phyloP scores from a whole-genome alignment of 805 yeast genomes.

The Ogataea pini region DNA sequence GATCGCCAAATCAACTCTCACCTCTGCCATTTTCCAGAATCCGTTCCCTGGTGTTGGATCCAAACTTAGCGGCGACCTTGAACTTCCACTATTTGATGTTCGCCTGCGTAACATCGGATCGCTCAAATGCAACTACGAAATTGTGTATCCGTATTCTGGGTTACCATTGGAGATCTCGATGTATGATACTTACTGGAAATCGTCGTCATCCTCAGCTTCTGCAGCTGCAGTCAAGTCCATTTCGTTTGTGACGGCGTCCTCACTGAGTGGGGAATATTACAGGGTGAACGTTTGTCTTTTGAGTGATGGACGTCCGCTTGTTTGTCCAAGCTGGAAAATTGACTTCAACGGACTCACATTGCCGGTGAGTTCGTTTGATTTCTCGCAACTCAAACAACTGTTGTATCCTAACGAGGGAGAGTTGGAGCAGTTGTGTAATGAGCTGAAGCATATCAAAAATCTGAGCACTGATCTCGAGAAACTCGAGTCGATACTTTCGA shows the following conservation, averaged over 20 bases:
- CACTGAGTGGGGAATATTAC: conserved; percentile 78
- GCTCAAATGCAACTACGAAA: conserved; percentile 71
- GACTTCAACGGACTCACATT: conserved; percentile 49
- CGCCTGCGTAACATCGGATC: conserved; percentile 83
- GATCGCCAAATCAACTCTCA: conserved; percentile 84
- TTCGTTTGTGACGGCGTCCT: conserved; percentile 88
- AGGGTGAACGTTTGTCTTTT: conserved; percentile 69
- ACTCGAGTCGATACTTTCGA: conserved; percentile 46
- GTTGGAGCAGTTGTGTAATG: conserved; percentile 18
- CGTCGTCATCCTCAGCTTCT: conserved; percentile 53
- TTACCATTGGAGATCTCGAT: conserved; percentile 82
- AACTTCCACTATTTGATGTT: conserved; percentile 78
- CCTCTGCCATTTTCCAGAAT: conserved; percentile 52
- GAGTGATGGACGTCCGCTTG: conserved; percentile 83
- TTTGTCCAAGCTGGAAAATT: conserved; percentile 67
- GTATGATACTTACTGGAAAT: conserved; percentile 96
- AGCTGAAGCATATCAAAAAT: conserved; percentile 18
- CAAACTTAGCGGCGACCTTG: conserved; percentile 40
- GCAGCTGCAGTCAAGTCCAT: conserved; percentile 37
- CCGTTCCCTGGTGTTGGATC: conserved; percentile 40
- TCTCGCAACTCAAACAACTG: conserved; percentile 40
- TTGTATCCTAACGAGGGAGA: conserved; percentile 23
- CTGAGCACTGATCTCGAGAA: conserved; percentile 27
- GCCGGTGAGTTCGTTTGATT: conserved; percentile 61
- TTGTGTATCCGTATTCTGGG: conserved; percentile 88